A percentile compares a stretch with the other conserved stretches of the same genome.
These are phyloP conservation scores for Saturnispora saitoi DNA, from an alignment of 805 yeast species.

Conservation along the genomic window DNA sequence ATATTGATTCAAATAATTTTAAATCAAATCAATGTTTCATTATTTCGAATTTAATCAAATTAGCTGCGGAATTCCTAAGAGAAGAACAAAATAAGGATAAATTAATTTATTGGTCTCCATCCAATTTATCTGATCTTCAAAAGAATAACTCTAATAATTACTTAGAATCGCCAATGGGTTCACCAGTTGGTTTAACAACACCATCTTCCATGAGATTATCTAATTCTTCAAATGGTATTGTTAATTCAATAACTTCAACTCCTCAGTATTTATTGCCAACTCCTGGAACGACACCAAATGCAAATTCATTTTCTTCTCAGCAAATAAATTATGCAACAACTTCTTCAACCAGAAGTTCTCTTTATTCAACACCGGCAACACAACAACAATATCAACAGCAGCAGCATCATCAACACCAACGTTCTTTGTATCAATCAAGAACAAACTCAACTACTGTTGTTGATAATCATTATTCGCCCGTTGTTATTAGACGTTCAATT, in stretches of 20 bases:
- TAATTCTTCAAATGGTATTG: constrained; percentile 1
- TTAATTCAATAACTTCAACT: background rate
- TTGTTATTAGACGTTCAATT: background rate
- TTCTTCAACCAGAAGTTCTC: background rate
- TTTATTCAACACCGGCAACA: constrained; percentile 5
- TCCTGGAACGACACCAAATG: constrained; percentile 27
- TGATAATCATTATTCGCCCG: constrained; percentile 1
- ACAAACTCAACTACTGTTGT: constrained; percentile 2
- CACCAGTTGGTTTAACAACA: constrained; percentile 20
- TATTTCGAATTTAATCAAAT: constrained; percentile 19
- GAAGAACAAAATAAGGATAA: constrained; percentile 18
- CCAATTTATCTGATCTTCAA: background rate
- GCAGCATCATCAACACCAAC: background rate
- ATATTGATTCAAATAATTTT: constrained; percentile 14
- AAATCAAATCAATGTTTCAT: constrained; percentile 14
- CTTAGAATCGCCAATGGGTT: constrained; percentile 26
- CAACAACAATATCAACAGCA: constrained; percentile 2
- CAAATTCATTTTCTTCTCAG: constrained; percentile 2
- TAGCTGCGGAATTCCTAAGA: constrained; percentile 21
- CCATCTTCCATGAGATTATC: constrained; percentile 10
- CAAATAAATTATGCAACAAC: constrained; percentile 3
- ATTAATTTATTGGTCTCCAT: constrained; percentile 1
- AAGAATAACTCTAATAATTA: constrained; percentile 14
- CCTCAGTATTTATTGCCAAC: constrained; percentile 18
- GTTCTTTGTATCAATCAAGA: constrained; percentile 4